A percentile compares a stretch with the other conserved stretches of the same genome.
These are phyloP conservation scores for Debaryomyces coudertii DNA, from an alignment of 1,139 yeast species.

Conservation along the genomic window DNA sequence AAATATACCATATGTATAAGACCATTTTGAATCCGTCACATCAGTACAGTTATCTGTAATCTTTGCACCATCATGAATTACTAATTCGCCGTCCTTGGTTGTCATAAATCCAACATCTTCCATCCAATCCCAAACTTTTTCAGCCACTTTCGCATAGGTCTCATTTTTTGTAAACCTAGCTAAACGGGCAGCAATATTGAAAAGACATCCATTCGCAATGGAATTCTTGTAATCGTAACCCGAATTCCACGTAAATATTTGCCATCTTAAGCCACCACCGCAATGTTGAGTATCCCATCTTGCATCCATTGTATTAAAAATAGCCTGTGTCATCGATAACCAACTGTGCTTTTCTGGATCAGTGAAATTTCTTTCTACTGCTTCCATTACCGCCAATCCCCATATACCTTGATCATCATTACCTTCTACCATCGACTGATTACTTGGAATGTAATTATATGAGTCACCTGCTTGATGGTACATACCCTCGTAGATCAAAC, in stretches of 20 bases:
- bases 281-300: slow-evolving; percentile 73
- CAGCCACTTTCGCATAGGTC: slow-evolving; percentile 67
- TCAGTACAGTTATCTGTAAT: slow-evolving; percentile 58
- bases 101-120: slow-evolving; percentile 50
- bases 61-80: slow-evolving; percentile 75
- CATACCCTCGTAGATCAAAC: slow-evolving; percentile 45
- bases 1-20: slow-evolving; percentile 78
- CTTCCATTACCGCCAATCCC: slow-evolving; percentile 64
- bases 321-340: slow-evolving; percentile 73
- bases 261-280: slow-evolving; percentile 86
- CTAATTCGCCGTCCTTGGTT: slow-evolving; percentile 39
- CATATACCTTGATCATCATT: slow-evolving; percentile 76
- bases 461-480: slow-evolving; percentile 56
- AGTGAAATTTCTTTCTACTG: slow-evolving; percentile 63
- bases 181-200: slow-evolving; percentile 76
- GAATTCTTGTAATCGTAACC: slow-evolving; percentile 83
- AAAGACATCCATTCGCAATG: slow-evolving; percentile 76
- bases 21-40: slow-evolving; percentile 62
- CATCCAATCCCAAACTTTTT: slow-evolving; percentile 73
- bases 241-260: slow-evolving; percentile 72
- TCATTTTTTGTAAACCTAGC: slow-evolving; percentile 70
- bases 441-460: slow-evolving; percentile 57
- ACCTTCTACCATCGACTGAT: slow-evolving; percentile 66
- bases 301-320: slow-evolving; percentile 71
- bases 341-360: slow-evolving; percentile 58